Conservation (phyloP, 1,284 basidiomycete species). For the Moesziomyces globuligerus region DNA sequence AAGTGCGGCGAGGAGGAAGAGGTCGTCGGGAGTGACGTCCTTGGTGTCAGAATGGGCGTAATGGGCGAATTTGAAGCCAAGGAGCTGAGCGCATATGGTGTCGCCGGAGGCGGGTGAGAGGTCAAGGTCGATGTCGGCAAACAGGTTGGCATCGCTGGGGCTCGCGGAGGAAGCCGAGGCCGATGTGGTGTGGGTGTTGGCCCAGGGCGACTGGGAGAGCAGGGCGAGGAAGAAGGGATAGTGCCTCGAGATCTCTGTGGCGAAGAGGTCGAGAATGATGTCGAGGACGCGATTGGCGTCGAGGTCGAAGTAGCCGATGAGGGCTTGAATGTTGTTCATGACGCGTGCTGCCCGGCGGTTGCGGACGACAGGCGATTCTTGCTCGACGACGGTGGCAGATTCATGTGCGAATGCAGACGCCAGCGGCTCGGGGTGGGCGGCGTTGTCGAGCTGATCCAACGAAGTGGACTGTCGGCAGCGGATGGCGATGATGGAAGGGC, state of each 20-base stretch:
- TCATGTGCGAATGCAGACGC: conserved; percentile 11
- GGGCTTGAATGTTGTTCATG: conserved; percentile 60
- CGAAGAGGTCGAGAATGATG: conserved; percentile 89
- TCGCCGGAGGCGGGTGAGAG: conserved; percentile 70
- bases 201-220: conserved; percentile 85
- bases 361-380: conserved; percentile 46
- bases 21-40: conserved; percentile 74
- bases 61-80: conserved; percentile 93
- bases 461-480: conserved; percentile 69
- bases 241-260: conserved; percentile 81
- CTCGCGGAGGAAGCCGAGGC: conserved; percentile 6
- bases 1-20: conserved; percentile 85
- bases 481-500: conserved; percentile 73
- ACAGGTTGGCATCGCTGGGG: conserved; percentile 1
- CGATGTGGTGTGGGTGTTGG: conserved; percentile 31
- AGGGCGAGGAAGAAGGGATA: conserved; percentile 91
- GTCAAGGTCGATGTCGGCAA: conserved; percentile 31
- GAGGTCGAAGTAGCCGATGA: conserved; percentile 84
- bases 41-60: conserved; percentile 74
- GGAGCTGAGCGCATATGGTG: conserved; percentile 78
- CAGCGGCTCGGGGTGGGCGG: background rate
- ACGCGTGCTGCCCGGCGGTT: conserved; percentile 59
- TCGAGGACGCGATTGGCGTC: conserved; percentile 94
- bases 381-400: conserved; percentile 46
- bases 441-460: background rate